A percentile compares a stretch with the other conserved stretches of the same genome.
phyloP scores from a whole-genome alignment of 306 rosid genomes.

The Sophora flavescens region DNA sequence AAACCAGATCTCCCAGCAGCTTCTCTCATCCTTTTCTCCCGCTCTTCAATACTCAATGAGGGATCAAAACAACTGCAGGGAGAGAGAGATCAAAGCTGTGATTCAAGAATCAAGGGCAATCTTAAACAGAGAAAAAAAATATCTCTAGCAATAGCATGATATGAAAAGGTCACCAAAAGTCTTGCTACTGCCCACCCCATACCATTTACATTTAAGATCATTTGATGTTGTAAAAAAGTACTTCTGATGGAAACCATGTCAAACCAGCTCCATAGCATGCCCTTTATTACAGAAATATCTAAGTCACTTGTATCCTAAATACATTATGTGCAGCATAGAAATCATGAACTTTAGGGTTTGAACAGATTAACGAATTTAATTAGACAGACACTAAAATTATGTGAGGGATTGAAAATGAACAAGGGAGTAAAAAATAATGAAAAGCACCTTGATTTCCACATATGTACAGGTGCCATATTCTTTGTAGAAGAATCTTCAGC shows the following conservation, averaged over 20 bases:
- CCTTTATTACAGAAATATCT: conserved; percentile 11
- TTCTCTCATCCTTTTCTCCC: conserved; percentile 78
- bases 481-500: conserved; percentile 71
- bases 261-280: not conserved
- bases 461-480: conserved; percentile 60
- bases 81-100: conserved; percentile 17
- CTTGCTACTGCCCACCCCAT: not conserved
- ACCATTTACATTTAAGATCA: not conserved
- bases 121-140: not conserved
- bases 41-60: conserved; percentile 84
- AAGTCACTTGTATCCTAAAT: not conserved
- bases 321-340: not conserved
- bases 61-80: conserved; percentile 84
- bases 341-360: not conserved
- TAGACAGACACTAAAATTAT: not conserved
- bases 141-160: not conserved
- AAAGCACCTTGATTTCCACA: conserved; percentile 90
- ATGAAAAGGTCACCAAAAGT: conserved; percentile 11
- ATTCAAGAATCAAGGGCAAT: conserved; percentile 21
- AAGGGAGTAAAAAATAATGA: conserved; percentile 20
- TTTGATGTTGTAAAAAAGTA: conserved; percentile 5
- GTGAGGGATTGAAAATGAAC: not conserved
- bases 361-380: conserved; percentile 19
- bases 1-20: conserved; percentile 90
- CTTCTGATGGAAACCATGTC: not conserved